Conservation (phyloP, 2,329 filamentous ascomycete species). For the Phaeosphaeriaceae sp. region DNA sequence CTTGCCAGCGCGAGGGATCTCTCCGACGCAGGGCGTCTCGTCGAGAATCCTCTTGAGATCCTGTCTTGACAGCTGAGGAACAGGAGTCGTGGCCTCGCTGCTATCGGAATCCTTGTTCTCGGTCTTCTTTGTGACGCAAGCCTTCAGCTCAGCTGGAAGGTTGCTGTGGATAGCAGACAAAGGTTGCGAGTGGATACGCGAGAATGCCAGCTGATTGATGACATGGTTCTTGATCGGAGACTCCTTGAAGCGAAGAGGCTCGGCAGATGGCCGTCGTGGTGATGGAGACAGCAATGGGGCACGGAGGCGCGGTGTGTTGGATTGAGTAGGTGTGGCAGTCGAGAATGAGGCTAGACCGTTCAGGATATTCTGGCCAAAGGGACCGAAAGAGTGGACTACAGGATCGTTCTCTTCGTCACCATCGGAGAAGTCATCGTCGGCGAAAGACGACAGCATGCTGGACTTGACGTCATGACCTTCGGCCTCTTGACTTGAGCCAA, state of each 20-base stretch:
- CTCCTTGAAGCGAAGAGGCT: conserved; percentile 41
- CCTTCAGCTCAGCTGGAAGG: conserved; percentile 69
- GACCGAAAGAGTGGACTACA: conserved; percentile 88
- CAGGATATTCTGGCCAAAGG: conserved; percentile 86
- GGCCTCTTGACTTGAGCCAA: conserved; percentile 26
- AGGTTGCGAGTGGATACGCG: conserved; percentile 88
- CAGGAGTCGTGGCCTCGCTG: conserved; percentile 25
- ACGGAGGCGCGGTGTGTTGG: conserved; percentile 36
- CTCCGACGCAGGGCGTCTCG: conserved; percentile 78
- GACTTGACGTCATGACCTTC: conserved; percentile 26
- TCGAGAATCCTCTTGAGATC: conserved; percentile 77
- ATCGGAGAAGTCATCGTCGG: conserved; percentile 72
- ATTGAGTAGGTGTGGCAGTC: conserved; percentile 62
- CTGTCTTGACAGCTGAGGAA: conserved; percentile 37
- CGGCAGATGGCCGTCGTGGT: conserved; percentile 34
- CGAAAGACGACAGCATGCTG: conserved; percentile 39
- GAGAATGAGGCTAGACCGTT: conserved; percentile 81
- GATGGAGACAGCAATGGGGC: conserved; percentile 39
- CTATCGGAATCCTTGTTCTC: conserved; percentile 29
- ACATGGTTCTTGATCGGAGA: conserved; percentile 79
- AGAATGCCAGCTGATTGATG: conserved; percentile 94
- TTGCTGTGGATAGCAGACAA: conserved; percentile 88
- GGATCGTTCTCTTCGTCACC: conserved; percentile 91
- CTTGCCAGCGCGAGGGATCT: conserved; percentile 89
- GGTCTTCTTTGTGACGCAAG: conserved; percentile 29